Percentiles rank a stretch among this genome's conserved stretches.
Conservation (phyloP, 2,329 filamentous ascomycete genomes). For the Cladophialophora exuberans region DNA sequence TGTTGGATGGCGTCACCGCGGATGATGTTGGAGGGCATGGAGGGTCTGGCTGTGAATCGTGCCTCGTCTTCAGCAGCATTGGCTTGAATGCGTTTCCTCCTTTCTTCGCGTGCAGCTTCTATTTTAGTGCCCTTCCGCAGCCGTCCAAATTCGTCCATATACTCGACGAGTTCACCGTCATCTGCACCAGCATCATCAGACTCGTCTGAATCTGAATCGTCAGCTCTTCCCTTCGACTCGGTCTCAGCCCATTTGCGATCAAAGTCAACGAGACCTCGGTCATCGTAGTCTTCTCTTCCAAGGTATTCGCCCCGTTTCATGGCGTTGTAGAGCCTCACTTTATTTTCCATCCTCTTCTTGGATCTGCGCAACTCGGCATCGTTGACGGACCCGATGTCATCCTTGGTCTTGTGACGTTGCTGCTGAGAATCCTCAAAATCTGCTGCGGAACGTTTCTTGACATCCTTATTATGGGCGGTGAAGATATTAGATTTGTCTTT, state of each 20-base stretch:
- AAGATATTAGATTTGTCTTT: slow-evolving; percentile 71
- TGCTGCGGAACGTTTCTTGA: slow-evolving; percentile 64
- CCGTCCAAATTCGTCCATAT: slow-evolving; percentile 91
- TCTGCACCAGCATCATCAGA: slow-evolving; percentile 44
- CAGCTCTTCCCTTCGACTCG: slow-evolving; percentile 49
- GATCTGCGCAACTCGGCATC: slow-evolving; percentile 64
- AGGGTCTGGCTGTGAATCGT: slow-evolving; percentile 63
- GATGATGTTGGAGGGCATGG: slow-evolving; percentile 71
- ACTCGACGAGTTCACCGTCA: slow-evolving; percentile 73
- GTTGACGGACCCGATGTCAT: slow-evolving; percentile 65
- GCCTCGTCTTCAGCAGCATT: slow-evolving; percentile 65
- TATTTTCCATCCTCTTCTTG: slow-evolving; percentile 83
- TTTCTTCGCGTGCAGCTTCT: slow-evolving; percentile 67
- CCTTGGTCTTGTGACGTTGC: slow-evolving; percentile 63
- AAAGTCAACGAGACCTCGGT: slow-evolving; percentile 77
- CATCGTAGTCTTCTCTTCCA: slow-evolving; percentile 38
- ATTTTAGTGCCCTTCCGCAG: slow-evolving; percentile 71
- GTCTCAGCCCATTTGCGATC: slow-evolving; percentile 91
- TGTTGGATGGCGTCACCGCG: slow-evolving; percentile 84
- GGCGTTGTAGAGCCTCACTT: slow-evolving; percentile 82
- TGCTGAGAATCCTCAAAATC: slow-evolving; percentile 61
- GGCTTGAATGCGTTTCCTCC: slow-evolving; percentile 56
- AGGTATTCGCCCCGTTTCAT: slow-evolving; percentile 89
- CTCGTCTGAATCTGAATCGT: slow-evolving; percentile 37
- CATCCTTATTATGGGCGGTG: slow-evolving; percentile 64